Conservation (phyloP, 1,284 basidiomycete species). For the Pseudozyma thailandica region DNA sequence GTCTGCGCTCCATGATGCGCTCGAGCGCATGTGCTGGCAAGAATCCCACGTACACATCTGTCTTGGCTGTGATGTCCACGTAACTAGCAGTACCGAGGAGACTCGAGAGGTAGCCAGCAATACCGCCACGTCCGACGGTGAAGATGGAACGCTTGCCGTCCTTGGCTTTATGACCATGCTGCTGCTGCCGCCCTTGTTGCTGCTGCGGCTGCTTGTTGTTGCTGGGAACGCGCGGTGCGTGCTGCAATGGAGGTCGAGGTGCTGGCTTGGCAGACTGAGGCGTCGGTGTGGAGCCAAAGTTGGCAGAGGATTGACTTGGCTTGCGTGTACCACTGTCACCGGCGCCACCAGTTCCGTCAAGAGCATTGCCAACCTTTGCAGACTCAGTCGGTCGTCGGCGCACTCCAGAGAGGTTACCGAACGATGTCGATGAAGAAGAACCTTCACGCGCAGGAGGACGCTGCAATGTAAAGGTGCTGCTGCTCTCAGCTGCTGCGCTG, state of each 20-base stretch:
- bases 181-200: conserved; percentile 10
- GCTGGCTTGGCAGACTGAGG: conserved; percentile 7
- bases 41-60: conserved; percentile 95
- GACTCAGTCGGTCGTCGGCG: conserved; percentile 39
- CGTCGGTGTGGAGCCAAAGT: not conserved
- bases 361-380: conserved; percentile 55
- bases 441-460: conserved; percentile 22
- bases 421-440: conserved; percentile 22
- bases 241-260: conserved; percentile 4
- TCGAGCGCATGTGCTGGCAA: conserved; percentile 88
- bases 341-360: conserved; percentile 53
- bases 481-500: conserved; percentile 4
- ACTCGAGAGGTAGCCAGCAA: conserved; percentile 96
- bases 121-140: conserved; percentile 89
- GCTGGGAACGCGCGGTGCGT: not conserved
- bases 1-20: conserved; percentile 87
- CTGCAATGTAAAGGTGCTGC: conserved; percentile 9
- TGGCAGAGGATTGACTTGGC: conserved; percentile 13
- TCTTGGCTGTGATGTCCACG: conserved; percentile 95
- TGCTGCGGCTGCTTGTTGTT: not conserved
- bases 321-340: conserved; percentile 16
- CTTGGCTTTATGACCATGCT: conserved; percentile 13
- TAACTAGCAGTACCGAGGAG: conserved; percentile 91
- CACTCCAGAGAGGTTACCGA: conserved; percentile 3
- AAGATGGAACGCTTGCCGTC: conserved; percentile 73